Evolutionary conservation across 2,329 filamentous ascomycete genomes (phyloP).

Genomic region (Penicillium janthinellum): DNA sequence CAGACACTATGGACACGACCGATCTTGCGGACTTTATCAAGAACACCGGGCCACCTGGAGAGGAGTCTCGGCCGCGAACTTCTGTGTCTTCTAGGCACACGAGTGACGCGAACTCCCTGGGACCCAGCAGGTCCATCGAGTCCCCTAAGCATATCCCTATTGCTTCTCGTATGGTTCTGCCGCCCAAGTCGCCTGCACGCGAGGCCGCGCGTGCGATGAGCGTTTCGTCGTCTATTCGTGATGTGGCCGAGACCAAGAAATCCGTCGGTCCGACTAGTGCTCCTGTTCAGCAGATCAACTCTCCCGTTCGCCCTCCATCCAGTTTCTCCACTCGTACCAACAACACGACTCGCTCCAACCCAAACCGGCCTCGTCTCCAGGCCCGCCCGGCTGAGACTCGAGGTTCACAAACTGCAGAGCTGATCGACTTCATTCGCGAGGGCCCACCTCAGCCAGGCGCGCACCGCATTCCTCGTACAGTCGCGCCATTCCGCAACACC

Average conservation of each 20-base stretch:
- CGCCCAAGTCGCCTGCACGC: slow-evolving; percentile 28
- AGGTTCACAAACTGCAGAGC: slow-evolving; percentile 72
- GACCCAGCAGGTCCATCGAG: slow-evolving; percentile 27
- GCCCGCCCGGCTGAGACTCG: slow-evolving; percentile 70
- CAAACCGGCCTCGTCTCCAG: slow-evolving; percentile 56
- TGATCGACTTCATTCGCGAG: slow-evolving; percentile 93
- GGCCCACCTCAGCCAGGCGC: slow-evolving; percentile 69
- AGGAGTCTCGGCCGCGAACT: slow-evolving; percentile 21
- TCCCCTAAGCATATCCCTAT: slow-evolving; percentile 31
- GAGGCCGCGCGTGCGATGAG: slow-evolving; percentile 5
- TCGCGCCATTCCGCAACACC: slow-evolving; percentile 81
- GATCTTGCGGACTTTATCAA: slow-evolving; percentile 44
- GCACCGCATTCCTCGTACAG: slow-evolving; percentile 76
- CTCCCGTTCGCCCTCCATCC: slow-evolving; percentile 17
- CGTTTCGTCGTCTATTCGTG: slow-evolving; percentile 67
- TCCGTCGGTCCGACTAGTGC: slow-evolving; percentile 68
- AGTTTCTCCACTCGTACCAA: slow-evolving; percentile 16
- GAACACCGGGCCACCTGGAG: slow-evolving; percentile 37
- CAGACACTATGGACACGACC: slow-evolving; percentile 39
- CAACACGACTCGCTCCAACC: slow-evolving; percentile 23
- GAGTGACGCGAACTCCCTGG: slow-evolving; percentile 18
- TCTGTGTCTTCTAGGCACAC: slow-evolving; percentile 26
- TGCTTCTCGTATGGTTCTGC: slow-evolving; percentile 16
- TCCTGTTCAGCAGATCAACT: slow-evolving; percentile 5
- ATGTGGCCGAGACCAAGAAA: slow-evolving; percentile 88